Evolutionary conservation across 2,329 filamentous ascomycete species (phyloP), one percentile per base, ranked within the genome.

Genomic region (Hypoxylon sp.): DNA sequence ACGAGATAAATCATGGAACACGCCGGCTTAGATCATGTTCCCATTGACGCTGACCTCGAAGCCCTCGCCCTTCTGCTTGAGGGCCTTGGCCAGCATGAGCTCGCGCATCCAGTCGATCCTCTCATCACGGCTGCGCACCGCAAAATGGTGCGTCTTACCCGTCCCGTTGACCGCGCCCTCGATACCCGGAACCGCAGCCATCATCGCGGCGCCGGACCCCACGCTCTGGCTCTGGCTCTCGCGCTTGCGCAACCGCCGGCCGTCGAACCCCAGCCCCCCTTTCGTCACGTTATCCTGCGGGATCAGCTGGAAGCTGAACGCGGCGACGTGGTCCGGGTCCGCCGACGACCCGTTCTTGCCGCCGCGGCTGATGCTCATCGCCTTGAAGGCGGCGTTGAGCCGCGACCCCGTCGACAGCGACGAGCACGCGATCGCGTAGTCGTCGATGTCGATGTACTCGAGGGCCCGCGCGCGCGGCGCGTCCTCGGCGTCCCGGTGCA

Each of bases 21-120:
- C 32, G 13, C 22, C 10, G 17, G 26, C 3, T 72, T 78, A 91
- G 73, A 91, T 89, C 87, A 89, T 90, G 78, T 88, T 90, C 46
- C 92, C 92, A 74, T 94, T 94, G 67, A 94, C 87, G 74, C 88
- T 91, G 71, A 95, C 87, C 79, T 94, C 91, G 71, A 91, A 94
- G 17, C 92, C 92, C 71, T 93, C 89, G 48, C 87, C 89, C 84
- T 94, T 95, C 79, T 93, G 90, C 82, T 89, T 91, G 75, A 93
- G 81, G 17, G 92, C 92, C 81, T 95, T 95, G 56, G 92, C 92
- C 47, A 96, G 87, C 92, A 96, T 96, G 64, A 96, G 81, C 84
- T 96, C 92, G 56, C 92, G 85, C 92, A 96, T 96, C 95, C 95
- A 99, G 76, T 97, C 94, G 73, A 98, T 97, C 65, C 94, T 87